phyloP scores from a whole-genome alignment of 805 yeast genomes.

The Pichia insulana region DNA sequence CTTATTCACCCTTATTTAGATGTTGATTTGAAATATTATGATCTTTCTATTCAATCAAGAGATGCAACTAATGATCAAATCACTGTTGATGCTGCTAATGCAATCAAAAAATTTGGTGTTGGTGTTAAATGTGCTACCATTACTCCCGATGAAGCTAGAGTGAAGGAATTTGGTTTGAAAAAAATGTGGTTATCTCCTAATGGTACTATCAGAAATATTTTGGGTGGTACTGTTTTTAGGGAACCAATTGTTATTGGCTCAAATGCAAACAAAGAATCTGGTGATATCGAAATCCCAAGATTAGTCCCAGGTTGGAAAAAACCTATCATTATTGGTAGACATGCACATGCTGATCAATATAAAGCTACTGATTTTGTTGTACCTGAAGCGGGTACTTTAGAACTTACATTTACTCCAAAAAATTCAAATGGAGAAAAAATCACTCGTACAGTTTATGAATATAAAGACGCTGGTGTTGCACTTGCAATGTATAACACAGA shows the following conservation, averaged over 20 bases:
- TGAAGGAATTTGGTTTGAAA: conserved; percentile 60
- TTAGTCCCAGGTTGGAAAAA: conserved; percentile 73
- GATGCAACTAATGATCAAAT: conserved; percentile 66
- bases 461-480: conserved; percentile 63
- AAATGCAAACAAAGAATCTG: conserved; percentile 17
- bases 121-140: conserved; percentile 83
- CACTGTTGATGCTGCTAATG: conserved; percentile 72
- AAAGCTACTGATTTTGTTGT: conserved; percentile 69
- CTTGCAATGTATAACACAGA: conserved; percentile 81
- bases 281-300: conserved; percentile 53
- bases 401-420: conserved; percentile 57
- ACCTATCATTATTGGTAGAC: conserved; percentile 81
- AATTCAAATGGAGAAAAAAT: conserved; percentile 40
- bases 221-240: conserved; percentile 79
- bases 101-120: conserved; percentile 65
- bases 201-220: conserved; percentile 73
- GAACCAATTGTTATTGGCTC: conserved; percentile 71
- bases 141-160: conserved; percentile 77
- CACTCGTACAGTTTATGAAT: conserved; percentile 49
- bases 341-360: conserved; percentile 79
- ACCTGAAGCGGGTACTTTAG: conserved; percentile 58
- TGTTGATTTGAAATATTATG: conserved; percentile 68
- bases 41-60: conserved; percentile 58
- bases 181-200: conserved; percentile 85
- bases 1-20: conserved; percentile 63